Base-by-base conservation (phyloP, 768 basidiomycete species). In the Cystofilobasidium ferigula region DNA sequence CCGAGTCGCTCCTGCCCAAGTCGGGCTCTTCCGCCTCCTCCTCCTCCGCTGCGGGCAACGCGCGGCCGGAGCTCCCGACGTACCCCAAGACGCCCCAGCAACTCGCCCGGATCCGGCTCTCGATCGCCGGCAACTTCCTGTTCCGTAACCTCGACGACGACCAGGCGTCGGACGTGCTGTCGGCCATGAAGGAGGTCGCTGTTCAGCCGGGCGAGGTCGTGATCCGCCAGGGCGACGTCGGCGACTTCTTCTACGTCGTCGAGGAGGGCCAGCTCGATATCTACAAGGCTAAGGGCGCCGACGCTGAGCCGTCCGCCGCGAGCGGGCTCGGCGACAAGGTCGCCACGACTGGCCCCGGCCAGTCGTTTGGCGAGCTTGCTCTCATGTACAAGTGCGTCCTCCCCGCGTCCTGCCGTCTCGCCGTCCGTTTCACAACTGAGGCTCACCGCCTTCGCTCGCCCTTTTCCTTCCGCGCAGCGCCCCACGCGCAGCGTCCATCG, bases 91-190 rank as follows among this genome's bases (percentile, higher is more conserved):
- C 86, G 18, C 77, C 82, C 1, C 86, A 90, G 70, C 95, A 99
- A 77, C 81, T 92, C 36, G 81, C 81, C 30, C 84, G 94, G 61
- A 97, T 99, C 78, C 87, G 86, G 73, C 79, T 83, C 10, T 88
- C 91, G 57, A 95, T 92, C 69, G 80, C 83, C 35, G 84, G 85
- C 73, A 91, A 93, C 75, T 90, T 98, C 73, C 84, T 97, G 65
- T 99, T 99, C 80, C 84, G 90, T 60, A 91, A 94, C 76, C 84
- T 99, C 18, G 93, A 97, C 71, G 90, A 95, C 71, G 94, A 97
- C 72, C 94, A 98, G 76, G 87, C 89, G 76, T 84, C 83, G 0
- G 91, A 92, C 53, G 94, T 93, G 24, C 79, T 98, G 28, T 87
- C 87, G 63, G 95, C 95, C 30, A 98, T 99, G 93, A 87, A 86